phyloP scores from a whole-genome alignment of 1,284 basidiomycete genomes.

The Trichosporon sp. region DNA sequence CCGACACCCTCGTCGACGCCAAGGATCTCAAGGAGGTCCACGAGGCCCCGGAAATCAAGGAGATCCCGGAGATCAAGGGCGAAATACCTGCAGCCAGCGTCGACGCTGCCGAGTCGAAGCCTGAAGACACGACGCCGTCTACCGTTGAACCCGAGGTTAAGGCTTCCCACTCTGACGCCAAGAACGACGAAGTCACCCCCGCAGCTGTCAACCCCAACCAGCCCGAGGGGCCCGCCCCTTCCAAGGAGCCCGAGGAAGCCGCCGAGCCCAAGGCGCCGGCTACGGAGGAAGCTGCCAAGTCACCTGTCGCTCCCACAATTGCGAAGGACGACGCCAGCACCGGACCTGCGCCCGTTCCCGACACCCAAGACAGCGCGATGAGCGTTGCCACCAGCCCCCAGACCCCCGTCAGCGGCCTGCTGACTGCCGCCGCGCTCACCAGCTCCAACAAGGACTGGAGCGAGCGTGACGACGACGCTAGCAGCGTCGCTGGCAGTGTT shows the following conservation, averaged over 20 bases:
- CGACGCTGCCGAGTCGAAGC: not conserved
- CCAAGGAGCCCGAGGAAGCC: not conserved
- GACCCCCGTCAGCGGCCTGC: not conserved
- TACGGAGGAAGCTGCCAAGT: not conserved
- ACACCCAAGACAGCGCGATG: not conserved
- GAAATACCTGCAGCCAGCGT: not conserved
- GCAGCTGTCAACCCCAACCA: not conserved
- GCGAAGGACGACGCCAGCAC: not conserved
- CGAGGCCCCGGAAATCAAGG: not conserved
- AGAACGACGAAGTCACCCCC: not conserved
- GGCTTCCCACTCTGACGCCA: not conserved
- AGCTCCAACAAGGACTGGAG: conserved; percentile 4
- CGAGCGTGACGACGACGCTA: not conserved
- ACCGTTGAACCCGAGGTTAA: not conserved
- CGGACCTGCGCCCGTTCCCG: not conserved
- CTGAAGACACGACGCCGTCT: not conserved
- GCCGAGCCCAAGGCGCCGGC: not conserved
- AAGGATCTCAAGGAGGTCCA: not conserved
- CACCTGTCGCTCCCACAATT: not conserved
- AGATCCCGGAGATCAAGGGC: not conserved
- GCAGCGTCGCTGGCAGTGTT: conserved; percentile 2
- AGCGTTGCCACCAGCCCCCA: not conserved
- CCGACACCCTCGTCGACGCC: not conserved
- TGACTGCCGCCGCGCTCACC: not conserved
- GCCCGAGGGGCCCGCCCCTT: not conserved